Conservation (phyloP, 176 grass and related monocot species). For the Pharus latifolius region DNA sequence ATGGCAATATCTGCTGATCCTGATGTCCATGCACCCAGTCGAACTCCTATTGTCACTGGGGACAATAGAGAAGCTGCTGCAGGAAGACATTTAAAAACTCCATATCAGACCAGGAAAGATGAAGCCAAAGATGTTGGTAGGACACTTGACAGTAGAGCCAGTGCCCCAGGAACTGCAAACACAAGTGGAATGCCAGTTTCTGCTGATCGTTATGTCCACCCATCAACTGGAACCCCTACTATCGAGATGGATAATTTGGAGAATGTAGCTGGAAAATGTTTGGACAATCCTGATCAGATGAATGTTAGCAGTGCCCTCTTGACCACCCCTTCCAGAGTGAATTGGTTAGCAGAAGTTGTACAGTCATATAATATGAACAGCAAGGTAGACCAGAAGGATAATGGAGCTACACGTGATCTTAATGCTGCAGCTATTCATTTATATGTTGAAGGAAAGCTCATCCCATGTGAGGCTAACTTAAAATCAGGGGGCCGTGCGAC, state of each 20-base stretch:
- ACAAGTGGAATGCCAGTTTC: conserved; percentile 13
- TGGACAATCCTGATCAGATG: neutral
- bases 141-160: neutral
- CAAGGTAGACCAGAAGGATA: neutral
- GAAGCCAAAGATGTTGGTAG: conserved; percentile 5
- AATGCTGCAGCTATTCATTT: neutral
- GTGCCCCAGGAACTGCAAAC: conserved; percentile 1
- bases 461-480: neutral
- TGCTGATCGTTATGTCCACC: conserved; percentile 17
- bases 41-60: neutral
- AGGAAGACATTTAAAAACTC: neutral
- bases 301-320: neutral
- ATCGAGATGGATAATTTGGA: neutral
- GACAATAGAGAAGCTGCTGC: neutral
- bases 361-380: neutral
- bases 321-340: conserved; percentile 4
- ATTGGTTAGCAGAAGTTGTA: neutral
- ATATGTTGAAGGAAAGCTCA: neutral
- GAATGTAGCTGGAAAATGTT: neutral
- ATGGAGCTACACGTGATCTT: neutral
- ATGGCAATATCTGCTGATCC: neutral
- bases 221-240: neutral
- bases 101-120: neutral
- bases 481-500: neutral
- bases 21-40: neutral